Base-by-base conservation (phyloP, 305 asterid species). In the Ajuga reptans region DNA sequence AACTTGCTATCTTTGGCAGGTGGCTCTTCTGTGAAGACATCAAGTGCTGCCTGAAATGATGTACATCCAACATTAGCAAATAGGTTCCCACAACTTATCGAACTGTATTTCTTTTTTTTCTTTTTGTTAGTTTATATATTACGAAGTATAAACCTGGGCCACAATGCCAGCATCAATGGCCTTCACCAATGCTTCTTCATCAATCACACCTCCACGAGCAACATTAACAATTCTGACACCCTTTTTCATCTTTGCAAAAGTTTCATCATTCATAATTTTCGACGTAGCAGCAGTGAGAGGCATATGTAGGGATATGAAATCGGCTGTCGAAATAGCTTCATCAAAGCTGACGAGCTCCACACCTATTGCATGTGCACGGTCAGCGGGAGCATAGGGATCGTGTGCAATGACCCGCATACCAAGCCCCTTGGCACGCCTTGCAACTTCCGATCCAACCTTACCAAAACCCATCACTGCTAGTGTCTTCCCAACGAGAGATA, bases 161-260 rank as follows among this genome's bases (percentile, higher is more conserved):
- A 92, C 97, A 47, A 85, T 88, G 80, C 98, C 97, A 18, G 95
- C 76, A 81, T 92, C 96, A 69, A 92, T 82, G 46, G 98, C 98
- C 80, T 68, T 88, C 72, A 88, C 89, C 66, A 92, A 73, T 54
- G 98, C 98, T 27, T 90, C 97, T 84, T 92, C 98, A 73, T 92
- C 98, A 75, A 92, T 92, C 71, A 92, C 98, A 37, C 96, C 98
- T n/a, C 98, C 98, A 73, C 98, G 97, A 65, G 98, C 98, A 80
- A 92, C 97, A 66, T 92, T 92, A 41, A 92, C 78, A 4, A 92
- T 86, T 57, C 98, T 78, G 36, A 92, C 98, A 33, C 98, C 97
- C 61, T 85, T 92, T 80, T 92, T 92, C 98, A 92, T 92, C 93
- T 88, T 92, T 5, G 93, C 91, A 79, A 90, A 92, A 58, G 82